Evolutionary conservation across 176 grass and related monocot species (phyloP).

Genomic region (Carex kokanica): DNA sequence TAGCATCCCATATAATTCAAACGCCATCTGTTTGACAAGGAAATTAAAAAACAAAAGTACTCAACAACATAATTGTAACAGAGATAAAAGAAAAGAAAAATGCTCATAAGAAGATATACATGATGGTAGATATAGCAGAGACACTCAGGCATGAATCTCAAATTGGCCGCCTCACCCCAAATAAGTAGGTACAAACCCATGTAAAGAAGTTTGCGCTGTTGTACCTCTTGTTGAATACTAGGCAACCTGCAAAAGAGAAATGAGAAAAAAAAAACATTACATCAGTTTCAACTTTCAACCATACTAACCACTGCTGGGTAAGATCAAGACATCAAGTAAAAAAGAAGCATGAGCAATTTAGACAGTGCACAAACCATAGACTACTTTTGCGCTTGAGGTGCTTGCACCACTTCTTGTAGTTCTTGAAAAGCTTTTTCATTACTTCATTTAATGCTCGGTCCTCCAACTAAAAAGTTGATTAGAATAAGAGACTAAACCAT

Average conservation of each 20-base stretch:
- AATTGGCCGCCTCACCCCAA: slow-evolving; percentile 97
- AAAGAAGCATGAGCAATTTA: neutral
- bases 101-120: slow-evolving; percentile 47
- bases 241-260: slow-evolving; percentile 56
- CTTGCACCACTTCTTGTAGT: slow-evolving; percentile 93
- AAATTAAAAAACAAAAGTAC: slow-evolving; percentile 1
- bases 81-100: neutral
- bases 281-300: neutral
- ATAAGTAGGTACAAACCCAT: slow-evolving; percentile 90
- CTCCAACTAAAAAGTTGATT: slow-evolving; percentile 53
- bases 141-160: slow-evolving; percentile 99
- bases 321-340: neutral
- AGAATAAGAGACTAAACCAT: slow-evolving; percentile 12
- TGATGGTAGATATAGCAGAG: slow-evolving; percentile 99
- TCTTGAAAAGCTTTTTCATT: slow-evolving; percentile 90
- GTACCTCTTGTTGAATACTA: slow-evolving; percentile 97
- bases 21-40: slow-evolving; percentile 72
- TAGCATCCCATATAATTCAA: slow-evolving; percentile 89
- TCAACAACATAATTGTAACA: neutral
- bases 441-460: slow-evolving; percentile 58
- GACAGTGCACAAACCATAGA: slow-evolving; percentile 55
- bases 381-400: slow-evolving; percentile 80
- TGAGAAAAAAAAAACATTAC: neutral
- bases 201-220: slow-evolving; percentile 97
- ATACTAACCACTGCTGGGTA: neutral